Evolutionary conservation across 495 filamentous ascomycete species (phyloP), one percentile per base, ranked within the genome.

Genomic region (Trypethelium eluteriae): DNA sequence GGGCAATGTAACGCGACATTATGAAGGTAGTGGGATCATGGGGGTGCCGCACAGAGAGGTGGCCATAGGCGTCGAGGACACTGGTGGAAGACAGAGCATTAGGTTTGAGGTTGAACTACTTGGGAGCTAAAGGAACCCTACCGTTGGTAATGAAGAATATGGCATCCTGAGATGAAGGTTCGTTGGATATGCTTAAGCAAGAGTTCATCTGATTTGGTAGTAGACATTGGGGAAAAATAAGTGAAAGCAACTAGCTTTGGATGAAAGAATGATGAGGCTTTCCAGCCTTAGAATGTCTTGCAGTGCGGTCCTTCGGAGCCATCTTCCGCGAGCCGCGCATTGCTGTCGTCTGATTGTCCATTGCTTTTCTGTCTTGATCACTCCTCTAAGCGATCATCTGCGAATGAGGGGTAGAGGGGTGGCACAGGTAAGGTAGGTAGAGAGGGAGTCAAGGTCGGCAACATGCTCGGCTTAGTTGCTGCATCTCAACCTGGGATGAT

Each of bases 31-130:
- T 25, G 2, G 71, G 70, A 46, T 78, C 76, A 47, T 68, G 14
- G 0, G 79, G 80, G 65, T 84, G 71, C 1, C 82, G 76, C 39
- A 84, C 67, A 2, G 82, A 82, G 41, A 84, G 74, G 59, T 85
- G 82, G 50, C 82, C 82, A 65, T 80, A 84, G 3, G 79, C 80
- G 66, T 84, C 82, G 25, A 84, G 68, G 18, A 84, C 74, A 2
- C 68, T 68, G 35, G 79, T 25, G 25, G 71, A 39, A 71, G 34
- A 63, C 71, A 65, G 9, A 72, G 68, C 57, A 73, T 71, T n/a
- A 62, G 35, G 65, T 39, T 6, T 11, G 16, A 25, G 12, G 25
- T 6, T 9, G 3, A 25, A 44, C 4, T 7, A 39, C n/a, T 39
- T 59, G 44, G 53, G 3, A 25, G 3, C 11, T 32, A 59, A 4